A percentile compares a stretch with the other conserved stretches of the same genome.
Evolutionary conservation across 2,329 filamentous ascomycete species (phyloP).

Genomic region (Basipetospora chlamydospora): DNA sequence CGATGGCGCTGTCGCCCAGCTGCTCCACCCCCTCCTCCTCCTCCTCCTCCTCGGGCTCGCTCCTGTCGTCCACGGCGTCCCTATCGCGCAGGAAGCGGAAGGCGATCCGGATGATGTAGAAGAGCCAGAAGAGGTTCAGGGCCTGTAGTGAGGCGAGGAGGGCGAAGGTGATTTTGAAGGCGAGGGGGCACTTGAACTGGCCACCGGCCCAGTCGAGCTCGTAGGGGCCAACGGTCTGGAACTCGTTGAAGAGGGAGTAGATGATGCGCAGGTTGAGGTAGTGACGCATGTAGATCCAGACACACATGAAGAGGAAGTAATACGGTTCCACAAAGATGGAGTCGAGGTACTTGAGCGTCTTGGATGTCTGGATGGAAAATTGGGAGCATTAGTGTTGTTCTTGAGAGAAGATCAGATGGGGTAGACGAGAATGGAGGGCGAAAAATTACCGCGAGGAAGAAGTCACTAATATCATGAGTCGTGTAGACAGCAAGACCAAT

Average conservation of each 20-base stretch:
- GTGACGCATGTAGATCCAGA: constrained; percentile 86
- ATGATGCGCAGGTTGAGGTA: constrained; percentile 69
- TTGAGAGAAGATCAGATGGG: neutral
- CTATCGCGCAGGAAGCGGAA: constrained; percentile 52
- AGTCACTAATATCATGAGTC: constrained; percentile 87
- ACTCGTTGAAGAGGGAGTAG: constrained; percentile 60
- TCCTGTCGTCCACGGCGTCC: constrained; percentile 54
- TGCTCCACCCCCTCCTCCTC: constrained; percentile 22
- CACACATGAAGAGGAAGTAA: constrained; percentile 65
- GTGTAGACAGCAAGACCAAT: constrained; percentile 89
- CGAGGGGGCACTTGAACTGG: constrained; percentile 63
- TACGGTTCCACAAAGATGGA: constrained; percentile 65
- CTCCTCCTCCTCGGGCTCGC: constrained; percentile 51
- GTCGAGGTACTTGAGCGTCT: constrained; percentile 83
- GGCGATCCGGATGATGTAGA: constrained; percentile 60
- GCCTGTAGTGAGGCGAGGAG: constrained; percentile 56
- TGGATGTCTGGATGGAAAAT: constrained; percentile 73
- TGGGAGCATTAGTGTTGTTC: neutral
- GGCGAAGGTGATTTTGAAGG: constrained; percentile 50
- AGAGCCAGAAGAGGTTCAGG: constrained; percentile 72
- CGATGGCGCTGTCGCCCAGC: neutral
- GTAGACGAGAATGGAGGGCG: neutral
- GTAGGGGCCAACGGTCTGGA: constrained; percentile 59
- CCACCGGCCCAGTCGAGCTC: constrained; percentile 61
- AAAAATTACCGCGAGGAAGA: constrained; percentile 72